Conservation (phyloP, 2,329 filamentous ascomycete genomes). For the Penicillium capsulatum region DNA sequence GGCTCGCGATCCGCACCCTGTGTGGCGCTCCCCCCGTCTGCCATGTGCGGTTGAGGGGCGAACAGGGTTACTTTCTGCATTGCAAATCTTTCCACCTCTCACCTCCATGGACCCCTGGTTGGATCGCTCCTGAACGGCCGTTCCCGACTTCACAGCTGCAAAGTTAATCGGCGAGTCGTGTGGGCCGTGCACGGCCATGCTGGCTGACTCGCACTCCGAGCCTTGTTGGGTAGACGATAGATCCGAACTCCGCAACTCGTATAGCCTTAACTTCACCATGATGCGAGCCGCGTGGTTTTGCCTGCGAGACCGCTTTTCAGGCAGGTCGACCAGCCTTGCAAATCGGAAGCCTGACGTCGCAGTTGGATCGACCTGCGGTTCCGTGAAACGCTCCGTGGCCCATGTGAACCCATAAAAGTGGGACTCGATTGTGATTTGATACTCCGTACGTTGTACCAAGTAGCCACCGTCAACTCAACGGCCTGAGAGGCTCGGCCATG, state of each 20-base stretch:
- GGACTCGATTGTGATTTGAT: not conserved
- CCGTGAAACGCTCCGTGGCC: not conserved
- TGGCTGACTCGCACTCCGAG: not conserved
- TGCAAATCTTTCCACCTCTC: not conserved
- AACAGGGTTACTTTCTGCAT: slow-evolving; percentile 3
- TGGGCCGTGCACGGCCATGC: not conserved
- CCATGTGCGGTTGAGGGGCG: slow-evolving; percentile 1
- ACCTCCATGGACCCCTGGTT: not conserved
- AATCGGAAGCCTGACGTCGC: not conserved
- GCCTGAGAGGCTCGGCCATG: no score
- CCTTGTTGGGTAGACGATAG: slow-evolving; percentile 2
- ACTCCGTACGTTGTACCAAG: not conserved
- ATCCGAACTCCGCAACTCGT: no score
- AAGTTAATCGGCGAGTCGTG: slow-evolving; percentile 2
- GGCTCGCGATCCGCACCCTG: slow-evolving; percentile 6
- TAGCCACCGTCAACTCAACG: no score
- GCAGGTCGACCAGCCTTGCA: no score
- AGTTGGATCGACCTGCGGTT: slow-evolving; percentile 3
- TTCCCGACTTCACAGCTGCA: slow-evolving; percentile 2
- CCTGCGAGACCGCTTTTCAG: no score
- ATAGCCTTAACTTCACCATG: slow-evolving; percentile 2
- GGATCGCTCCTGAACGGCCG: slow-evolving; percentile 2
- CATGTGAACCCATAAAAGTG: slow-evolving; percentile 8
- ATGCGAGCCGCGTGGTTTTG: no score
- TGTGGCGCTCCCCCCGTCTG: not conserved